Evolutionary conservation across 148 eudicot genomes (phyloP), one percentile per base, ranked within the genome.

Genomic region (Oxyria digyna): DNA sequence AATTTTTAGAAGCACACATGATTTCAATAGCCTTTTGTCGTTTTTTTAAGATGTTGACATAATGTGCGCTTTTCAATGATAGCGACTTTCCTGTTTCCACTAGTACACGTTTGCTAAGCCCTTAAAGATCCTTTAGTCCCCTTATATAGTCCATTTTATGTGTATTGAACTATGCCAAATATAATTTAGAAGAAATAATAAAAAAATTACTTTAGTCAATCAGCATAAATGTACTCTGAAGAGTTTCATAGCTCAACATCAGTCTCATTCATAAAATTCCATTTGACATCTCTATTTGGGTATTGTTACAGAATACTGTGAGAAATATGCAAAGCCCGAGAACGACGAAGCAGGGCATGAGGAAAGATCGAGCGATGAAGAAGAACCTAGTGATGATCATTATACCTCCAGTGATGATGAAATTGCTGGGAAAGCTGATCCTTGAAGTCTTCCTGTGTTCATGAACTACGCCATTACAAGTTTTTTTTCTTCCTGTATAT

Each of bases 241-340:
- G n/a, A n/a, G n/a, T n/a, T n/a, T n/a, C n/a, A n/a, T n/a, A n/a
- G n/a, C n/a, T n/a, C n/a, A n/a, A n/a, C n/a, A n/a, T n/a, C n/a
- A n/a, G n/a, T n/a, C n/a, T n/a, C n/a, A n/a, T n/a, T n/a, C n/a
- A n/a, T n/a, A n/a, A 35, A 2, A 35, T 35, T 45, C 12, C 21
- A 17, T 20, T 5, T 5, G 20, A 0, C 57, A 50, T 50, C 26
- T 59, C 35, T 59, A 23, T 49, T 15, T 26, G 33, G 6, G 33
- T 55, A 55, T 1, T 35, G 29, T 55, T 74, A 38, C 82, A 92
- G 98, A 92, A 71, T 89, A 75, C 74, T 87, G 91, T 65, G 82
- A 87, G 77, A 84, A 84, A 76, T 88, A 85, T 40, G 95, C 95
- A 20, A 88, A 88, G 77, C 84, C 85, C 5, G 95, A 88, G 76